Evolutionary conservation across 2,329 filamentous ascomycete species (phyloP).

Genomic region (Diaporthe humulicola): DNA sequence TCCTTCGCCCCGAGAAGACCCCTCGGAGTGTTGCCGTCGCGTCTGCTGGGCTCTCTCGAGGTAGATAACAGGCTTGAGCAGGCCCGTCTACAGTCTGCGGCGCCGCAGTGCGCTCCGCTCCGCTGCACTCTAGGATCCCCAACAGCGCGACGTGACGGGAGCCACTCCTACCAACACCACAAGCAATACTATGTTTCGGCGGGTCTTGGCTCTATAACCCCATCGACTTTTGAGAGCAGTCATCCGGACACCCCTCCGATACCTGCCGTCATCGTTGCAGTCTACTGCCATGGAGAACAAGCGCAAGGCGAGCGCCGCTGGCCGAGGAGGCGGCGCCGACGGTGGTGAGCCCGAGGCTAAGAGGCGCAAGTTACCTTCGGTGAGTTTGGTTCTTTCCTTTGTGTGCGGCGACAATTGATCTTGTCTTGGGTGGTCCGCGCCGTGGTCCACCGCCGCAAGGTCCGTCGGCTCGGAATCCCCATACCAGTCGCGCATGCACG

Average conservation of each 20-base stretch:
- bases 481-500: constrained; percentile 4
- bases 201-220: constrained; percentile 21
- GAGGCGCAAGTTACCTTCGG: constrained; percentile 67
- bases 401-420: constrained; percentile 36
- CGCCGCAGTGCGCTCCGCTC: background rate
- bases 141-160: constrained; percentile 16
- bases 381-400: constrained; percentile 47
- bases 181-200: constrained; percentile 18
- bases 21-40: background rate
- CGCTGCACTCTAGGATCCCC: constrained; percentile 2
- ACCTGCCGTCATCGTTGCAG: constrained; percentile 33
- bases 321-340: constrained; percentile 57
- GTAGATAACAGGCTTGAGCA: background rate
- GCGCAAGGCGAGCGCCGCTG: constrained; percentile 63
- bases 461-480: background rate
- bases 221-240: background rate
- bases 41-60: background rate
- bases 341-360: constrained; percentile 67
- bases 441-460: constrained; percentile 37
- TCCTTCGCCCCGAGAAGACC: background rate
- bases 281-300: constrained; percentile 65
- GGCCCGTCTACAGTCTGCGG: constrained; percentile 2
- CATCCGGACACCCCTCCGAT: constrained; percentile 1
- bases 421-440: constrained; percentile 26
- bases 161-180: constrained; percentile 10